phyloP scores from a whole-genome alignment of 73 alveolate genomes.

The Paramecium biaurelia region DNA sequence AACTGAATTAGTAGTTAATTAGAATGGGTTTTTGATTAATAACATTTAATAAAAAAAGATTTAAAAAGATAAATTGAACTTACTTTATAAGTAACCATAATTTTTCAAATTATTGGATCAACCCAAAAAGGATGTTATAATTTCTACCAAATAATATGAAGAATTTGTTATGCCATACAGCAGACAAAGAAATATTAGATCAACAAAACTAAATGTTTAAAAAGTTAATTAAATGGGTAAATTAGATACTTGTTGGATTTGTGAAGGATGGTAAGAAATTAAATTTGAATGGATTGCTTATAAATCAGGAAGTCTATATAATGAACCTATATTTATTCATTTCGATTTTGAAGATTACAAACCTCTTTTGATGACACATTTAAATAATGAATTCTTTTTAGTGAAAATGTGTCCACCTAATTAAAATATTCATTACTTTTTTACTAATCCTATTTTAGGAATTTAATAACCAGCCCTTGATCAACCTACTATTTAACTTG shows the following conservation, averaged over 20 bases:
- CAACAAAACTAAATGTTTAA: background rate
- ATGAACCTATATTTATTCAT: constrained; percentile 73
- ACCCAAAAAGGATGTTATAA: background rate
- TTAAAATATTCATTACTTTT: constrained; percentile 66
- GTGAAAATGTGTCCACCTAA: constrained; percentile 87
- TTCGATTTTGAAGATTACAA: constrained; percentile 75
- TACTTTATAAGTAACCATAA: background rate
- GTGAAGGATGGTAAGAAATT: constrained; percentile 95
- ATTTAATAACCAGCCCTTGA: background rate
- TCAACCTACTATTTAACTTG: background rate
- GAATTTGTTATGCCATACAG: background rate
- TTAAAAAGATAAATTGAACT: background rate
- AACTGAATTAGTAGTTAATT: background rate
- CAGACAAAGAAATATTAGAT: constrained; percentile 26
- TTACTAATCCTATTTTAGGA: constrained; percentile 45
- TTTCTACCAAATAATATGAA: constrained; percentile 25
- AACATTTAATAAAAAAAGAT: background rate
- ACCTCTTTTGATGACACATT: constrained; percentile 68
- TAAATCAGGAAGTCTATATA: constrained; percentile 67
- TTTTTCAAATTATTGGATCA: background rate
- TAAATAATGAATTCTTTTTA: constrained; percentile 59
- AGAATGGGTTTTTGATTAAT: background rate
- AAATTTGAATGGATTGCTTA: constrained; percentile 80
- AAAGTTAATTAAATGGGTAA: background rate
- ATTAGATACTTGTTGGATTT: constrained; percentile 85